Base-by-base conservation (phyloP, 2,329 filamentous ascomycete species). In the Colletotrichum musae region DNA sequence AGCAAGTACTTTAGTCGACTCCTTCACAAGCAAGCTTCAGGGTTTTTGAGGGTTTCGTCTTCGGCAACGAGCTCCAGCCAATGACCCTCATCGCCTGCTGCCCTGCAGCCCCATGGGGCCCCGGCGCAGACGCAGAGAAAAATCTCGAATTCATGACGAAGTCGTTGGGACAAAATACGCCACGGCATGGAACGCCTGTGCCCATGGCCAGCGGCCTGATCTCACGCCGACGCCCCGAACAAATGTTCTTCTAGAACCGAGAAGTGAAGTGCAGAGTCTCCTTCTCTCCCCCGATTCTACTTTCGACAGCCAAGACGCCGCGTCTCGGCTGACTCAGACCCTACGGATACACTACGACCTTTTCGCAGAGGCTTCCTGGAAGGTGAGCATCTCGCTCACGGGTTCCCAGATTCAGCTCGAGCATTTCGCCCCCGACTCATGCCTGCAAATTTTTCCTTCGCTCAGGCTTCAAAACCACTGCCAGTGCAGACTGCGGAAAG, bases 61-160 rank as follows among this genome's bases (percentile, higher is more conserved):
- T 39, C 24, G 21, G 2, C 51, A 10, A 16, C 6, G 45, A 47
- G 50, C 18, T 53, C 53, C 59, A 47, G 45, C 64, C 53, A 64
- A 64, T 54, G 32, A 52, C 64, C 52, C 32, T 36, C 32, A 36
- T 41, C 36, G 52, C 58, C 28, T 18, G 47, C 39, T 52, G 58
- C 59, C n/a, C 47, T 54, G 36, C 41, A 63, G 51, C 51, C 47
- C 62, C 47, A 54, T 36, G 63, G 60, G 52, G 60, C 18, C 59
- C 54, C 47, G 39, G 54, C 39, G 53, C 15, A 24, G 32, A 41
- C 54, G 13, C 26, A 41, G 47, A 18, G 45, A 32, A 32, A 26
- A 48, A 56, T 53, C 39, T 16, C 43, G 52, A 56, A 57, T 6
- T 39, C 3, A 3, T 12, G 41, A 50, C 16, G 28, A 36, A 36